A percentile compares a stretch with the other conserved stretches of the same genome.
phyloP scores from a whole-genome alignment of 1,139 yeast genomes.

The Suhomyces choctaworum region DNA sequence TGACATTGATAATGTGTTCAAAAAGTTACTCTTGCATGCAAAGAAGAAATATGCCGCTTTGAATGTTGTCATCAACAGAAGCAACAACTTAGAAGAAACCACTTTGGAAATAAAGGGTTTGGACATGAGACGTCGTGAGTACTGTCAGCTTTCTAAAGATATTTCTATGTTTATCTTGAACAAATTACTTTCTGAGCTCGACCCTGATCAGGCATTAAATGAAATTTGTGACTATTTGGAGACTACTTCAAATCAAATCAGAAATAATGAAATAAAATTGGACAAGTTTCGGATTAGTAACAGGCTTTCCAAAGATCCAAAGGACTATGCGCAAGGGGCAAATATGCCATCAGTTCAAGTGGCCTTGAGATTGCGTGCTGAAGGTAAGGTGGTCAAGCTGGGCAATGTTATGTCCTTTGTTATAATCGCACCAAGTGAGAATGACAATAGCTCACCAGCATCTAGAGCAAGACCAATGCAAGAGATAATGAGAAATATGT shows the following conservation, averaged over 20 bases:
- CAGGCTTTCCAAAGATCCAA: conserved; percentile 74
- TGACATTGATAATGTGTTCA: conserved; percentile 92
- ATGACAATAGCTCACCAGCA: conserved; percentile 49
- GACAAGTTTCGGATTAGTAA: conserved; percentile 73
- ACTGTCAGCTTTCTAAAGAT: conserved; percentile 88
- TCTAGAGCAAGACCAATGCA: conserved; percentile 79
- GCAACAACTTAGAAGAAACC: conserved; percentile 52
- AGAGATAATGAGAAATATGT: conserved; percentile 59
- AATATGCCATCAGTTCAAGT: conserved; percentile 93
- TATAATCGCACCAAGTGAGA: conserved; percentile 50
- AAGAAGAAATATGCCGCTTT: conserved; percentile 98
- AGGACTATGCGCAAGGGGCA: conserved; percentile 72
- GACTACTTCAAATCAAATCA: conserved; percentile 57
- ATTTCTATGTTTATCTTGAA: conserved; percentile 75
- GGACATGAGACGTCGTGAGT: conserved; percentile 97
- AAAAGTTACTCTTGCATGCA: conserved; percentile 82
- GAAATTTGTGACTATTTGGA: conserved; percentile 76
- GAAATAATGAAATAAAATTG: conserved; percentile 58
- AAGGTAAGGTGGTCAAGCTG: conserved; percentile 83
- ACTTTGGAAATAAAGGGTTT: conserved; percentile 89
- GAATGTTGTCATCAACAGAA: conserved; percentile 50
- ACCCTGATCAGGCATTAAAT: conserved; percentile 74
- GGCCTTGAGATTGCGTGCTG: conserved; percentile 73
- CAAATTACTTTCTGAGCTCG: conserved; percentile 69
- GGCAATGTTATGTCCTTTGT: conserved; percentile 91